phyloP scores from a whole-genome alignment of 805 yeast genomes.

The Kodamaea sagamina region DNA sequence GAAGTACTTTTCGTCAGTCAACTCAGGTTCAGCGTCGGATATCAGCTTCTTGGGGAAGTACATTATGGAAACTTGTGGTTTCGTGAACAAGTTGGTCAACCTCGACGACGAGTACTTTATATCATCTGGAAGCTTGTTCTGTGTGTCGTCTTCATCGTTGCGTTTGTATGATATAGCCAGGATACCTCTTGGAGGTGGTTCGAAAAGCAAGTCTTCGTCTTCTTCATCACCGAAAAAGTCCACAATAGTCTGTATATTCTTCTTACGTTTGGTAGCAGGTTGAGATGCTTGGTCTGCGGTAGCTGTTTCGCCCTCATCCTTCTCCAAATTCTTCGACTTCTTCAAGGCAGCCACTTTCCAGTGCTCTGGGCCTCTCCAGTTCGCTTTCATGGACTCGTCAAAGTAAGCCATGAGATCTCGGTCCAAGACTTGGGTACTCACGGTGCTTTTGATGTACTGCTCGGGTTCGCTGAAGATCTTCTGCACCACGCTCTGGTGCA shows the following conservation, averaged over 20 bases:
- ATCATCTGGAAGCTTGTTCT: constrained; percentile 69
- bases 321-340: constrained; percentile 34
- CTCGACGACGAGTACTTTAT: constrained; percentile 67
- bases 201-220: constrained; percentile 37
- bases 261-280: constrained; percentile 20
- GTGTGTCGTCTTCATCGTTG: constrained; percentile 34
- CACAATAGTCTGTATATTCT: constrained; percentile 26
- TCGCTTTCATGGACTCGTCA: constrained; percentile 65
- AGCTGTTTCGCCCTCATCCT: constrained; percentile 5
- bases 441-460: constrained; percentile 18
- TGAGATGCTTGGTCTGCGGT: constrained; percentile 6
- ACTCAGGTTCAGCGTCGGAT: constrained; percentile 20
- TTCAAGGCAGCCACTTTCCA: constrained; percentile 78
- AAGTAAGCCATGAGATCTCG: constrained; percentile 76
- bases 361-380: constrained; percentile 91
- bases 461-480: constrained; percentile 17
- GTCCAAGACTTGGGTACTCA: constrained; percentile 42
- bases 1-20: constrained; percentile 71
- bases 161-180: constrained; percentile 24
- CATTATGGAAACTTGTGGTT: constrained; percentile 53
- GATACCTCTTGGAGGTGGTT: constrained; percentile 27
- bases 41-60: constrained; percentile 18
- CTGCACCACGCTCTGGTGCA: constrained; percentile 19
- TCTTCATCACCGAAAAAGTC: constrained; percentile 38
- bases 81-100: constrained; percentile 65